Evolutionary conservation across 2,329 filamentous ascomycete species (phyloP), one percentile per base, ranked within the genome.

Genomic region (Blastomyces parvus): DNA sequence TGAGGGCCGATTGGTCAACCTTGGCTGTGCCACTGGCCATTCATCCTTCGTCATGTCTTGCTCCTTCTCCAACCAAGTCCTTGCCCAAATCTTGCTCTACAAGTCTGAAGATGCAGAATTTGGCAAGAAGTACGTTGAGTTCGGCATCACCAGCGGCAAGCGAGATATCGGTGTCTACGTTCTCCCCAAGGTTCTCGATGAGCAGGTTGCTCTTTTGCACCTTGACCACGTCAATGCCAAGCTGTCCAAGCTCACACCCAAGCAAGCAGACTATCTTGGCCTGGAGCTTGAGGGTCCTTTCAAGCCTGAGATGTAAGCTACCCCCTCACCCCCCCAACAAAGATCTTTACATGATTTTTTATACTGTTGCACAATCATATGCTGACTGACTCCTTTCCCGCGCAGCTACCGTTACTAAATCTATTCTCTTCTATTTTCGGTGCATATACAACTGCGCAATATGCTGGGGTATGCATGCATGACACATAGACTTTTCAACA

Each of bases 51-150:
- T 99, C 84, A 97, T 99, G 94, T 97, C 92, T 73, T 99, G 94
- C 89, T 97, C 93, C 69, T 99, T 99, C 89, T 96, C 92, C 86
- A 99, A 99, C 89, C 94, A 99, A 86, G 94, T 97, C 74, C 90
- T 99, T 78, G 94, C 94, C 71, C 94, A 99, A 85, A 97, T 99
- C 83, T 88, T 96, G 84, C 84, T 99, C 75, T 99, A 81, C 89
- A 97, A 97, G 89, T 88, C 87, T 74, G 84, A 88, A 73, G 92
- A 97, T 77, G 85, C 85, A 77, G 88, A 83, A 64, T 99, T 96
- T 79, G 86, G 88, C 80, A 83, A 90, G 82, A 97, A 97, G 86
- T 96, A 97, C 83, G 82, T 92, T 73, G 94, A 97, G 82, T 99
- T 96, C 78, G 91, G 89, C 82, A 90, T 92, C 84, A 86, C 85